Conservation (phyloP, 805 yeast species). For the Diddensiella transvaalensis region DNA sequence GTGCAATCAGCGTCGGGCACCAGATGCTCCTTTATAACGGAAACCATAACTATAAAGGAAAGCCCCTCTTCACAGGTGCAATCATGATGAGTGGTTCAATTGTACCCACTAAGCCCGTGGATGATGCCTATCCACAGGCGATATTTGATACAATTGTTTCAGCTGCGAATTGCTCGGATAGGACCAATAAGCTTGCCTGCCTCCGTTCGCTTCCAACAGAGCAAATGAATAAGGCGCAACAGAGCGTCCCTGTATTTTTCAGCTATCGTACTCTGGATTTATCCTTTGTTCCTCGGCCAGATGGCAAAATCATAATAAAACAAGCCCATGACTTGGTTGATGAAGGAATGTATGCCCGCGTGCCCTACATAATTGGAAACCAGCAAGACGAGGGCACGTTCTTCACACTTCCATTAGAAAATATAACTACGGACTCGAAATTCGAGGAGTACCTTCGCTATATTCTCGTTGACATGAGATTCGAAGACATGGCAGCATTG, state of each 20-base stretch:
- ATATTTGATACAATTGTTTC: constrained; percentile 12
- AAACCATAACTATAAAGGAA: constrained; percentile 15
- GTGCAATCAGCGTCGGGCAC: constrained; percentile 24
- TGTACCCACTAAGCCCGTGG: constrained; percentile 4
- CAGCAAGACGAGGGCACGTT: constrained; percentile 23
- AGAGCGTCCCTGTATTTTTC: constrained; percentile 9
- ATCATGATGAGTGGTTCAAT: constrained; percentile 21
- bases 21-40: constrained; percentile 17
- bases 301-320: constrained; percentile 13
- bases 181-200: constrained; percentile 8
- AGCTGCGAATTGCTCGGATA: constrained; percentile 9
- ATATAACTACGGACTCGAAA: constrained; percentile 9
- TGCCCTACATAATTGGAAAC: constrained; percentile 19
- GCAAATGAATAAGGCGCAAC: constrained; percentile 10
- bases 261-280: constrained; percentile 10
- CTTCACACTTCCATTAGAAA: constrained; percentile 10
- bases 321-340: constrained; percentile 8
- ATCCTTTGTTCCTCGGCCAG: constrained; percentile 17
- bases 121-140: constrained; percentile 6
- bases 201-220: constrained; percentile 13
- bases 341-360: constrained; percentile 12
- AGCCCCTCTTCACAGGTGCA: constrained; percentile 19
- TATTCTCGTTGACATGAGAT: background rate
- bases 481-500: background rate
- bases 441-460: constrained; percentile 4